Percentiles rank a stretch among this genome's conserved stretches.
Conservation (phyloP, 306 rosid species). For the Rubus parviflorus region DNA sequence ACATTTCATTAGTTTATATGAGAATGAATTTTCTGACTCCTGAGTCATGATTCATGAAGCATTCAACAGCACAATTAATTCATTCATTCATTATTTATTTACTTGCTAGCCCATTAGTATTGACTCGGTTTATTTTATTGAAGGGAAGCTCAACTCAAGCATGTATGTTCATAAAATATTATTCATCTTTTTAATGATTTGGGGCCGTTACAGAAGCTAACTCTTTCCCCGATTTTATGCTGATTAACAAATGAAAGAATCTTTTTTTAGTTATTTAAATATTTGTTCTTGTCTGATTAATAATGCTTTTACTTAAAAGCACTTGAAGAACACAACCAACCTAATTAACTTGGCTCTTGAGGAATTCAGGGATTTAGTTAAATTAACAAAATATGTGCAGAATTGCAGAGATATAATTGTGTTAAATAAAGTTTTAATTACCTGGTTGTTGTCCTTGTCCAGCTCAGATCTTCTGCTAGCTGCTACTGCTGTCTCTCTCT, state of each 20-base stretch:
- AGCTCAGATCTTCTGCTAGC: slow-evolving; percentile 43
- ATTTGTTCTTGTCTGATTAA: slow-evolving; percentile 12
- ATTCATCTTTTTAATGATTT: slow-evolving; percentile 22
- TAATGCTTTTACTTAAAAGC: slow-evolving; percentile 11
- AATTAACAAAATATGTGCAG: neutral
- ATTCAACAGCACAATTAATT: slow-evolving; percentile 18
- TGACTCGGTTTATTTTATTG: slow-evolving; percentile 8
- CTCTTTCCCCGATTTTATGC: slow-evolving; percentile 29
- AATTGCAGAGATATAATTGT: slow-evolving; percentile 7
- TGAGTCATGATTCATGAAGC: neutral
- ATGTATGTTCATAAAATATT: slow-evolving; percentile 3
- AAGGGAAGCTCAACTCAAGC: slow-evolving; percentile 19
- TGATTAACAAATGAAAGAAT: slow-evolving; percentile 22
- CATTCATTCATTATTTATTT: slow-evolving; percentile 9
- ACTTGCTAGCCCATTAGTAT: slow-evolving; percentile 17
- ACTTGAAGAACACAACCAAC: neutral
- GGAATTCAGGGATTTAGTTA: neutral
- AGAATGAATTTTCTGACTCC: neutral
- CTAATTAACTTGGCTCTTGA: slow-evolving; percentile 17
- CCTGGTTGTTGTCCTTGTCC: slow-evolving; percentile 55
- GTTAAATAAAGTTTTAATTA: slow-evolving; percentile 31
- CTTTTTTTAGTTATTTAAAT: neutral
- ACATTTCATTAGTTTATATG: neutral
- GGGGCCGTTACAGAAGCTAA: slow-evolving; percentile 15
- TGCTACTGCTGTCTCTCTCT: slow-evolving; percentile 37